Conservation (phyloP, 495 filamentous ascomycete species). For the Tuber brumale region DNA sequence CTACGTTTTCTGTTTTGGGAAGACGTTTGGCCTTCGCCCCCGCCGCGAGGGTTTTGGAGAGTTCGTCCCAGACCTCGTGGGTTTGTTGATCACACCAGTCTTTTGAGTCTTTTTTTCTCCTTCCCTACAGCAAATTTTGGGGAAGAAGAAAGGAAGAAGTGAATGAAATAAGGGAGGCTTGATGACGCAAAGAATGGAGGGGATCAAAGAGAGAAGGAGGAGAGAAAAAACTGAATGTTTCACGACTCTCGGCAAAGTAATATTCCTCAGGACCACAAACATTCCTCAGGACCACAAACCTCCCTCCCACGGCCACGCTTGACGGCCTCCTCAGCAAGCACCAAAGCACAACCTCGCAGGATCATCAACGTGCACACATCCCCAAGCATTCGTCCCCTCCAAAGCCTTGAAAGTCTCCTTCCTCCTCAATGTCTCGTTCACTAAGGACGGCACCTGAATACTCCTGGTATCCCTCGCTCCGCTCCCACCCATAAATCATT, state of each 20-base stretch:
- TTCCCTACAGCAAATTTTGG: not conserved
- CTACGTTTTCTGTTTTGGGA: not conserved
- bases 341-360: not conserved
- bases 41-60: not conserved
- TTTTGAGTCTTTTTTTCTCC: slow-evolving; percentile 1
- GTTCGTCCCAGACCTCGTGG: not conserved
- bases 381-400: not conserved
- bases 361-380: not conserved
- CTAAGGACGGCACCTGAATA: not conserved
- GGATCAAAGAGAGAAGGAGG: not conserved
- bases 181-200: not conserved
- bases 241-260: not conserved
- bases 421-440: not conserved
- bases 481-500: not conserved
- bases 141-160: not conserved
- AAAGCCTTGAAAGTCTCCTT: not conserved
- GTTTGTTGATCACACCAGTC: not conserved
- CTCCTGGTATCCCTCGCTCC: not conserved
- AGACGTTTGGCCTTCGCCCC: not conserved
- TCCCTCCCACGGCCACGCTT: not conserved
- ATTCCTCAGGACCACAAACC: not conserved
- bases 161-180: not conserved
- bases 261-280: not conserved
- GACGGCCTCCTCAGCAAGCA: not conserved
- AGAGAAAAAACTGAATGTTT: not conserved